Base-by-base conservation (phyloP, 1,284 basidiomycete genomes). In the Apiotrichum laibachii region DNA sequence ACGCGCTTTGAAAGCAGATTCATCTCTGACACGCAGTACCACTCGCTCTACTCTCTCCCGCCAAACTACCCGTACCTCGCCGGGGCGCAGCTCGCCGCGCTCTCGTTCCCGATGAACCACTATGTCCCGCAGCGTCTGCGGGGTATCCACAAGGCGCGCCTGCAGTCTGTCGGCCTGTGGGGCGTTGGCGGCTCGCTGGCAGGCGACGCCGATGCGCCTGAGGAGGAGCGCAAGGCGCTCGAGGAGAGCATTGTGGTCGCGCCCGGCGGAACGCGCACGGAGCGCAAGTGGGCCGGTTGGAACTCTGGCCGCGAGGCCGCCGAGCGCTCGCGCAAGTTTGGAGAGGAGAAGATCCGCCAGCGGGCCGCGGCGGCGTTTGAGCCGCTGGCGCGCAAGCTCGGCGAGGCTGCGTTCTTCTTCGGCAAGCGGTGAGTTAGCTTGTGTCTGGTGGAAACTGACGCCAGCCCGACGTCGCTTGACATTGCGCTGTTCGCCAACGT, bases 401-500 rank as follows among this genome's bases (percentile, higher is more conserved):
- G 65, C 2, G 58, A 61, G 18, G 19, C 49, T 42, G 31, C 53
- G 31, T 71, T 66, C 56, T 76, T 71, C 55, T 71, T 71, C 47
- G 65, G 70, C 11, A 53, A 63, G 6, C 63, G 50, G 73, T 72
- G 37, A 51, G 69, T 64, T 6, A 1, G 16, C 18, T 39, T n/a
- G 3, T 12, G 22, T 52, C n/a, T n/a, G n/a, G n/a, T n/a, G n/a
- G 12, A 3, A 8, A 63, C 42, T 8, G 10, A 7, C 37, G 13
- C 19, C 63, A 75, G 71, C 22, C 73, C 77, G 0, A 67, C 70
- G 0, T 70, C 76, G 0, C 61, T 75, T 18, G 79, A 80, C 53
- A 61, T 77, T 1, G 62, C 63, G 22, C 72, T 80, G 22, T 77
- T 74, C 46, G 61, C 79, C 10, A 72, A 77, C 33, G 67, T 79